phyloP scores from a whole-genome alignment of 768 basidiomycete species.

The Naematelia aurantialba region DNA sequence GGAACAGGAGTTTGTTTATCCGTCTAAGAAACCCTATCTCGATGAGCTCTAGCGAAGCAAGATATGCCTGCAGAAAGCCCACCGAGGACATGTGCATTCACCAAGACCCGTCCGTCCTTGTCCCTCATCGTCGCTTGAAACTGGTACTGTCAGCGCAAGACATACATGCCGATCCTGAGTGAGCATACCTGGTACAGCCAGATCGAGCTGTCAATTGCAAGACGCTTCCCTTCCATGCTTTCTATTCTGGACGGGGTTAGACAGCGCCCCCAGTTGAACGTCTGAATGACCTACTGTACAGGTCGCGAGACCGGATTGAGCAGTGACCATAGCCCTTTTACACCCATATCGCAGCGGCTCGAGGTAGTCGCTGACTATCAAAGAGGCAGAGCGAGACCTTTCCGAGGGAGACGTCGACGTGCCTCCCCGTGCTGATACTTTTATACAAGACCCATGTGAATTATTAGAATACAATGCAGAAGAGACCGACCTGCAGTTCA shows the following conservation, averaged over 20 bases:
- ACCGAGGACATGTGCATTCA: slow-evolving; percentile 91
- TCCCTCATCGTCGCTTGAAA: slow-evolving; percentile 99
- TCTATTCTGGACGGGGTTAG: slow-evolving; percentile 63
- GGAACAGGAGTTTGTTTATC: slow-evolving; percentile 90
- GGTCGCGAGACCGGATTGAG: slow-evolving; percentile 90
- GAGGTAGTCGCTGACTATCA: not conserved
- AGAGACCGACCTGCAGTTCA: no score
- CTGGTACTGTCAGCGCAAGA: slow-evolving; percentile 16
- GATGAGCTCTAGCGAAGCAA: slow-evolving; percentile 1
- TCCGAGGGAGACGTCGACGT: not conserved
- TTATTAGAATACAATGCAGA: not conserved
- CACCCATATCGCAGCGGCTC: slow-evolving; percentile 66
- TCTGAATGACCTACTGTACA: slow-evolving; percentile 57
- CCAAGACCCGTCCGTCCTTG: slow-evolving; percentile 83
- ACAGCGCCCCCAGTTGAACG: not conserved
- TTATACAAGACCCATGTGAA: not conserved
- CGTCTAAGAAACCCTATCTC: slow-evolving; percentile 55
- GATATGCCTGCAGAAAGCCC: slow-evolving; percentile 40
- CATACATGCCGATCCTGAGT: not conserved
- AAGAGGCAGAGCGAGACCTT: slow-evolving; percentile 2
- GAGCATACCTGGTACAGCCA: slow-evolving; percentile 81
- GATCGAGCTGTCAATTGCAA: slow-evolving; percentile 98
- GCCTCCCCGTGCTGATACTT: not conserved
- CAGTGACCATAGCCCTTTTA: slow-evolving; percentile 91
- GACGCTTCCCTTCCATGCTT: slow-evolving; percentile 85